A percentile compares a stretch with the other conserved stretches of the same genome.
Conservation (phyloP, 1,284 basidiomycete genomes). For the Microbotryum silenes-acaulis region DNA sequence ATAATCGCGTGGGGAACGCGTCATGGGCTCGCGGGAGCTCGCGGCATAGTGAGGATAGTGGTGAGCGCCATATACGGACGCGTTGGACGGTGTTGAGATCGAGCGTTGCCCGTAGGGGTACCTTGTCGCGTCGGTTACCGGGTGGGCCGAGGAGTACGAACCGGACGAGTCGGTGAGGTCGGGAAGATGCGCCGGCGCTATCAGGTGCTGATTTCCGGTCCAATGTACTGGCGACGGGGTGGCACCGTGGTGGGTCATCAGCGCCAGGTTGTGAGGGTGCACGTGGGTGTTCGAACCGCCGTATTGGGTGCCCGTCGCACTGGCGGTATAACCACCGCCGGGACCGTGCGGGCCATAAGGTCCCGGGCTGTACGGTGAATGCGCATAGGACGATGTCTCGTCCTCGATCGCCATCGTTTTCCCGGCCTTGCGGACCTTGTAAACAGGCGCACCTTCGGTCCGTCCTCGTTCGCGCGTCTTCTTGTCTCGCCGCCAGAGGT, state of each 20-base stretch:
- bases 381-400: conserved; percentile 5
- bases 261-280: not conserved
- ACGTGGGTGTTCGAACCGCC: not conserved
- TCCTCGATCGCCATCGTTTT: conserved; percentile 29
- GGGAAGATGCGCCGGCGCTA: too few relatives aligned
- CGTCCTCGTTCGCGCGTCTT: conserved; percentile 8
- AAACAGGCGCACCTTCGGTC: conserved; percentile 7
- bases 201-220: not conserved
- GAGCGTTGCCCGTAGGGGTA: too few relatives aligned
- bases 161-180: too few relatives aligned
- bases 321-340: not conserved
- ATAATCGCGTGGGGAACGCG: too few relatives aligned
- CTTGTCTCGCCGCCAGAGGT: conserved; percentile 27
- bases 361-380: too few relatives aligned
- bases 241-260: not conserved
- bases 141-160: too few relatives aligned
- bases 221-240: not conserved
- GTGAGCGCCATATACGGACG: too few relatives aligned
- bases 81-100: too few relatives aligned
- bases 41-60: too few relatives aligned
- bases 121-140: too few relatives aligned
- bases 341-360: not conserved
- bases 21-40: too few relatives aligned
- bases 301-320: not conserved
- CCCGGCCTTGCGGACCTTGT: conserved; percentile 18